Conservation (phyloP, 768 basidiomycete species). For the Lyophyllum decastes region DNA sequence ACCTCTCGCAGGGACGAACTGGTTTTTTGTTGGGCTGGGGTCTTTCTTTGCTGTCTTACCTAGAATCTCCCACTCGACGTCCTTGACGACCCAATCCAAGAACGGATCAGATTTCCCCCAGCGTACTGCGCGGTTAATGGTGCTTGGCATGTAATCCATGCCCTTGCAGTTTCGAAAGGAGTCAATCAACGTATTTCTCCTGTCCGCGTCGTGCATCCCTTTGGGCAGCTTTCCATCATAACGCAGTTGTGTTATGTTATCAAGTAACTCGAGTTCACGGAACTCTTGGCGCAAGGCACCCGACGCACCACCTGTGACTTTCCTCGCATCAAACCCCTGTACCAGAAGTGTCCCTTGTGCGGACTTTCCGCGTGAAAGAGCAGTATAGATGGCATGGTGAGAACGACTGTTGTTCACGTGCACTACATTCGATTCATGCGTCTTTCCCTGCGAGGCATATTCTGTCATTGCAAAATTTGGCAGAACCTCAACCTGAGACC, state of each 20-base stretch:
- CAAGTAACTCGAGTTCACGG: too few relatives aligned
- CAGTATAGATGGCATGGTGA: too few relatives aligned
- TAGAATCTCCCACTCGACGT: slow-evolving; percentile 1
- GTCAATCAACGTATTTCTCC: slow-evolving; percentile 21
- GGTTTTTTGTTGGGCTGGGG: not conserved
- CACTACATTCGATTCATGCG: not conserved
- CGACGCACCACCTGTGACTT: slow-evolving; percentile 26
- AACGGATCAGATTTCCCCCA: slow-evolving; percentile 20
- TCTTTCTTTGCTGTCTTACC: not conserved
- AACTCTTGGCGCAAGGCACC: slow-evolving; percentile 31
- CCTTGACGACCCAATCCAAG: not conserved
- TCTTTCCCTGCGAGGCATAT: slow-evolving; percentile 14
- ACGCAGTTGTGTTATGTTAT: slow-evolving; percentile 30
- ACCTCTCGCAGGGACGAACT: slow-evolving; percentile 1
- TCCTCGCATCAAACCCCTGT: slow-evolving; percentile 22
- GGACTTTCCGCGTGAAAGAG: slow-evolving; percentile 25
- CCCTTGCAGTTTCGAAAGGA: slow-evolving; percentile 23
- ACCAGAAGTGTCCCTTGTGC: slow-evolving; percentile 26
- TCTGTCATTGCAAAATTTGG: slow-evolving; percentile 10
- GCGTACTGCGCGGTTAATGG: slow-evolving; percentile 15
- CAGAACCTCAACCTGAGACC: not conserved
- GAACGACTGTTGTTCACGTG: too few relatives aligned
- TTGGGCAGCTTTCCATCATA: slow-evolving; percentile 21
- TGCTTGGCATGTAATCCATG: slow-evolving; percentile 18
- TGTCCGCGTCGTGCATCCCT: slow-evolving; percentile 12